Evolutionary conservation across 2,329 filamentous ascomycete species (phyloP).

Genomic region (Paecilomyces fulvus): DNA sequence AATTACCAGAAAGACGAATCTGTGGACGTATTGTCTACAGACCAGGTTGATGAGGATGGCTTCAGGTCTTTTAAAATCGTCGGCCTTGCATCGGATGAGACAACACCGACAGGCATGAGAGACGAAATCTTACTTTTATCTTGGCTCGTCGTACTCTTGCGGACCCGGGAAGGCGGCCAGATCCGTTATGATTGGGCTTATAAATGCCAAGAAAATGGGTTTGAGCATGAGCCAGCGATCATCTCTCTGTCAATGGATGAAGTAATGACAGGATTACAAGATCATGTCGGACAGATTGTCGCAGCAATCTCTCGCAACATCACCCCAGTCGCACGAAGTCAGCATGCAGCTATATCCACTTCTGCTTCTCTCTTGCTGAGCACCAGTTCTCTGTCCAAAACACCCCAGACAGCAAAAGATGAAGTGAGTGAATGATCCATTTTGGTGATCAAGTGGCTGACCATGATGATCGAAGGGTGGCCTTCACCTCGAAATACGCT

Average conservation of each 20-base stretch:
- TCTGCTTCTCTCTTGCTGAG: neutral
- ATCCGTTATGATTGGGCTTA: constrained; percentile 35
- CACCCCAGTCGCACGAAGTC: neutral
- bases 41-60: neutral
- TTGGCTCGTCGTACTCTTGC: constrained; percentile 39
- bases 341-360: neutral
- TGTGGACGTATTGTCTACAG: neutral
- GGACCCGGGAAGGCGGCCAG: constrained; percentile 33
- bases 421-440: neutral
- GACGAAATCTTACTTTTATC: constrained; percentile 37
- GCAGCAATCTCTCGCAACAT: neutral
- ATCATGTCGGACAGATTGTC: neutral
- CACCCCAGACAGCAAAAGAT: neutral
- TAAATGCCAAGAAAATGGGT: constrained; percentile 6
- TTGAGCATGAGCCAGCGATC: neutral
- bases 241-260: neutral
- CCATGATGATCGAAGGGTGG: neutral
- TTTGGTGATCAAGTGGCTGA: neutral
- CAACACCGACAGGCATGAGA: constrained; percentile 26
- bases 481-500: neutral
- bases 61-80: constrained; percentile 5
- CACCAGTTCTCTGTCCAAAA: neutral
- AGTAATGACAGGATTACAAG: neutral
- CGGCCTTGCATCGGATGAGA: constrained; percentile 17
- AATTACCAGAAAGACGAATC: neutral